Base-by-base conservation (phyloP, 139 green algal genomes). In the Microglena sp. region DNA sequence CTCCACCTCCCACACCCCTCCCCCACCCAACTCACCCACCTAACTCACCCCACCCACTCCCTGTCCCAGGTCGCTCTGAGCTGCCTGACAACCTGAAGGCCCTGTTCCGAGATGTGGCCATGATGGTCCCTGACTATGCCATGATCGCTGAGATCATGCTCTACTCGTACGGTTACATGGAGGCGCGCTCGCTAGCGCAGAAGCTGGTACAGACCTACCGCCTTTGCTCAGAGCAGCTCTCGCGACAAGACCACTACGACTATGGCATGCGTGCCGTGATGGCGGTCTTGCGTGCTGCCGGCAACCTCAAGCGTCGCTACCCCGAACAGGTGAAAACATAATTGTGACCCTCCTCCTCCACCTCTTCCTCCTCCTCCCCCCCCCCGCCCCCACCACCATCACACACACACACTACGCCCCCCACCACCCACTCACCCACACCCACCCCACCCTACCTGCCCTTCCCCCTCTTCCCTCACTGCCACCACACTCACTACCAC, bases 131-230 rank as follows among this genome's bases (percentile, higher is more conserved):
- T 31, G 84, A 91, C 73, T 91, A 91, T 57, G 77, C 76, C 21
- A 76, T 91, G 45, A 91, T 90, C 55, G 60, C 72, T n/a, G 85
- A 91, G 68, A 90, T 90, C 75, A 88, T 86, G 63, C 81, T 91
- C 3, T 89, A 86, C 71, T 81, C 68, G 46, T 80, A 71, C 57
- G 83, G 83, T 8, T 89, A 86, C 74, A 61, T 86, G 56, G 72
- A 86, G 7, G 82, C 79, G 2, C 77, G 83, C 33, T 67, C 73
- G 30, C 82, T 90, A 72, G 77, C 76, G 0, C 69, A 74, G 30
- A 91, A 91, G 69, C 86, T 91, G 62, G 84, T 91, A 44, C 82
- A 85, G 60, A 91, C 84, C 1, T 91, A 89, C 77, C 77, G 76
- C 61, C 81, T 91, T 33, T 91, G 83, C 76, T 87, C 78, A 5